Conservation (phyloP, 257 asterid genomes). For the Petunia secreta region DNA sequence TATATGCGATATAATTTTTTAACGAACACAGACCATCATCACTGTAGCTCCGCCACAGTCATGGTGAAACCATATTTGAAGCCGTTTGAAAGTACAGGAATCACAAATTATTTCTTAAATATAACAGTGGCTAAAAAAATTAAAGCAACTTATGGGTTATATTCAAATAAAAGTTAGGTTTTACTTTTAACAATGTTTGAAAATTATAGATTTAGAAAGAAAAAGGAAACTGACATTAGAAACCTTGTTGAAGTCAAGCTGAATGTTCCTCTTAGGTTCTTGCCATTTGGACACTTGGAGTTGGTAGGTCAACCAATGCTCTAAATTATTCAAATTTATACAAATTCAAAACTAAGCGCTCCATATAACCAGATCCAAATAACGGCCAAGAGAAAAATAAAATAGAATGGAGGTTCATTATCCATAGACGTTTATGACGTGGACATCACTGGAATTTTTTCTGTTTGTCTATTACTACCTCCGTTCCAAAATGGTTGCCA, state of each 20-base stretch:
- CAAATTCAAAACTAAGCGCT: background rate
- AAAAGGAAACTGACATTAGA: background rate
- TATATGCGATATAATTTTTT: no score
- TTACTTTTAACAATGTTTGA: no score
- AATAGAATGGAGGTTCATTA: background rate
- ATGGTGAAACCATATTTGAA: background rate
- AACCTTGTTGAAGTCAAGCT: background rate
- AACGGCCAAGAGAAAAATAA: background rate
- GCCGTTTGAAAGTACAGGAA: background rate
- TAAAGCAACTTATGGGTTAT: background rate
- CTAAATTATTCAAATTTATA: background rate
- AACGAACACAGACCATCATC: no score
- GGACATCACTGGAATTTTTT: no score
- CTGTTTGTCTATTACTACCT: no score
- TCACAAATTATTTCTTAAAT: background rate
- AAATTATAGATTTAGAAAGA: background rate
- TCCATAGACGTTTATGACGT: background rate
- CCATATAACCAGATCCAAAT: background rate
- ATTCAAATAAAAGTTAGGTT: no score
- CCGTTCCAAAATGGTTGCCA: no score
- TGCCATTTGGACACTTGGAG: background rate
- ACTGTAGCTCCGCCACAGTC: background rate
- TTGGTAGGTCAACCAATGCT: slow-evolving; percentile 18
- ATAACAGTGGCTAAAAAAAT: background rate
- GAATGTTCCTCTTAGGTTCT: background rate